A percentile compares a stretch with the other conserved stretches of the same genome.
phyloP scores from a whole-genome alignment of 768 basidiomycete species.

The Russula compacta region DNA sequence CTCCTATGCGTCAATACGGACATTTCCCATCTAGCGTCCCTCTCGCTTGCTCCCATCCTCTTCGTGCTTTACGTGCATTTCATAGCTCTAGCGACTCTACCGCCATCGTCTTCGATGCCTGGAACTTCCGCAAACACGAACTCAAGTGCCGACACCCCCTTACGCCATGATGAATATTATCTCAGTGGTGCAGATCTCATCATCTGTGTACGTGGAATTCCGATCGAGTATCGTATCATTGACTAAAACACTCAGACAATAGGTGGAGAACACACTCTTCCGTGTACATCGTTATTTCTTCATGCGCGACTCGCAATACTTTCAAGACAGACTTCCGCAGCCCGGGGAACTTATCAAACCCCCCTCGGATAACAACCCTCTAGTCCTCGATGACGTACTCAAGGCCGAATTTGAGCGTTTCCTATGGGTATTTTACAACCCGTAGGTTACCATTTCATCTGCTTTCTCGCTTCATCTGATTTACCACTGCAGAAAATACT shows the following conservation, averaged over 20 bases:
- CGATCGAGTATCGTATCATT: neutral
- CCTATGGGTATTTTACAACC: slow-evolving; percentile 29
- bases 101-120: neutral
- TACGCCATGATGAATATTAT: slow-evolving; percentile 35
- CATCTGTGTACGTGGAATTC: slow-evolving; percentile 22
- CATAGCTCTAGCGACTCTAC: neutral
- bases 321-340: slow-evolving; percentile 22
- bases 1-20: neutral
- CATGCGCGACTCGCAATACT: slow-evolving; percentile 25
- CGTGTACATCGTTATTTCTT: slow-evolving; percentile 23
- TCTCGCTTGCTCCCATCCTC: neutral
- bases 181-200: slow-evolving; percentile 44
- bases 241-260: neutral
- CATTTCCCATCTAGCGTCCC: neutral
- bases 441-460: slow-evolving; percentile 19
- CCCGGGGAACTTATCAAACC: slow-evolving; percentile 21
- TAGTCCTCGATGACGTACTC: slow-evolving; percentile 22
- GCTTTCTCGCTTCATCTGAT: neutral
- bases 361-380: slow-evolving; percentile 25
- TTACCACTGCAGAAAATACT: slow-evolving; percentile 37
- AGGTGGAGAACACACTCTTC: slow-evolving; percentile 13
- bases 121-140: neutral
- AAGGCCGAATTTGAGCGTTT: slow-evolving; percentile 26
- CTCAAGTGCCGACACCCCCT: slow-evolving; percentile 19
- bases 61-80: neutral